Evolutionary conservation across 345 rosid species (phyloP), one percentile per base, ranked within the genome.

Genomic region (Populus deltoides): DNA sequence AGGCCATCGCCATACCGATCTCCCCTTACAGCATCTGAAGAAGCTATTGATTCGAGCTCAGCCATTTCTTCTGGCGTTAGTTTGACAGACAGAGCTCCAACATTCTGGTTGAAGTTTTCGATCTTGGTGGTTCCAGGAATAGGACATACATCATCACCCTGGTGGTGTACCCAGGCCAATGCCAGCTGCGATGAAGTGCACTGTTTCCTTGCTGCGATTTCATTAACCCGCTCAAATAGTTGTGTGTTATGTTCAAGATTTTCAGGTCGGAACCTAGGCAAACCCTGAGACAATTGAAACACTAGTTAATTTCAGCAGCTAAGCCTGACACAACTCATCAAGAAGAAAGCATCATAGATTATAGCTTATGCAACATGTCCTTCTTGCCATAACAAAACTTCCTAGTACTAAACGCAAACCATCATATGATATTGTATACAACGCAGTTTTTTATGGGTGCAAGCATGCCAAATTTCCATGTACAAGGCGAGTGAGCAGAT

Each of bases 101-200:
- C 82, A 79, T 91, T 91, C 79, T 85, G 87, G 62, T 85, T 82
- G 55, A 91, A 79, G 83, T 92, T 92, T 77, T 86, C 89, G 0
- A 87, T 84, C 84, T 86, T 88, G 33, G 90, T 88, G 43, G 92
- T 89, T 76, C 90, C 90, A 3, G 91, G 93, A 77, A 91, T 91
- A 71, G 90, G 92, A 27, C 91, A 88, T 1, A 92, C 90, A 39
- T 92, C 93, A 3, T 84, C 84, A 49, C 93, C 91, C 31, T 85
- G 91, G 82, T 86, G 90, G 80, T 90, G 94, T 47, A 90, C 84
- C 97, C 91, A 92, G 22, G 92, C 89, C 1, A 91, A 80, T 25
- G 93, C 95, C 66, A 92, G 84, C 81, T 90, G 92, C 20, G 84
- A 87, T 0, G 91, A 80, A 33, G 89, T 85, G 86, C 94, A 90